Base-by-base conservation (phyloP, 2,329 filamentous ascomycete species). In the Ascomycota sp. region DNA sequence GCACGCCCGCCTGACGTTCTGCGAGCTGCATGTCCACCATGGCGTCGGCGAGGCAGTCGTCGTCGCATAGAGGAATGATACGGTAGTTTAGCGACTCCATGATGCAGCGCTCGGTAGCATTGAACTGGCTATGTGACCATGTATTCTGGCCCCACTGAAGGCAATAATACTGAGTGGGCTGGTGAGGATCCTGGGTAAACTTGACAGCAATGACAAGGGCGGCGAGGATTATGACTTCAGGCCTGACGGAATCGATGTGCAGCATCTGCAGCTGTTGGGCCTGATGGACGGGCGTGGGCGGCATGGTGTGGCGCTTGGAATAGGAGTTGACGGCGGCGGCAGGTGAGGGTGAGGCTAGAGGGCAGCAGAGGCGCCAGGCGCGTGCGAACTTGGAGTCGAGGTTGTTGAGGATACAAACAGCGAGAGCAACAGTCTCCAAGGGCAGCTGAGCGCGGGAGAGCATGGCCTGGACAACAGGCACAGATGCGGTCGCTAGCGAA, bases 381-480 rank as follows among this genome's bases (percentile, higher is more conserved):
- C 67, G 60, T 28, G 69, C 65, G 45, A 76, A 77, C 34, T 63
- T 65, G 28, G 61, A 59, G 47, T 66, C 63, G 36, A 76, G 57
- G 25, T 69, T 70, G 44, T 76, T 72, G 38, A 77, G 59, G 29
- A 77, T 67, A 54, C 69, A 74, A 24, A 72, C 69, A 23, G 69
- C 70, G 23, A 77, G 54, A 27, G 71, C 71, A 28, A 76, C 56
- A 17, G 62, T 69, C 43, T 75, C 67, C 42, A 69, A 57, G 4
- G 69, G 63, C 19, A 75, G 52, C 31, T 59, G 52, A 33, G 69
- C 62, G 36, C 67, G 62, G 33, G 55, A 56, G 33, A 77, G 57
- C 38, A 77, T 64, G 28, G 59, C 57, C 44, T 75, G 71, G 15
- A 75, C 64, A 28, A 68, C 52, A 23, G 62, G 50, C 20, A 71